phyloP scores from a whole-genome alignment of 345 rosid genomes.

The Boechera divaricarpa region DNA sequence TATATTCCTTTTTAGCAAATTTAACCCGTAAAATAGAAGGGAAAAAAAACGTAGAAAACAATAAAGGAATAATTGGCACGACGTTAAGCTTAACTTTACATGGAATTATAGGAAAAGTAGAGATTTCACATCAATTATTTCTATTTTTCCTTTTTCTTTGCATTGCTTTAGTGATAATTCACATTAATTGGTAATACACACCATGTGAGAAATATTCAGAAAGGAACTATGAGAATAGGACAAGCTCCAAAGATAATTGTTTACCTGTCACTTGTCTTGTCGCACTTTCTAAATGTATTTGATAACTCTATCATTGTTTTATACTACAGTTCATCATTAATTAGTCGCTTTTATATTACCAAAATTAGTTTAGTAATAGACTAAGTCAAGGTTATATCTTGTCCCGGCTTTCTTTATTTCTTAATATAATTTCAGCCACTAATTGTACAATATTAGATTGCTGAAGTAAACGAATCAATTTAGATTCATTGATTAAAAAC shows the following conservation, averaged over 20 bases:
- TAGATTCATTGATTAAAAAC: constrained; percentile 12
- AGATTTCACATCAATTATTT: constrained; percentile 39
- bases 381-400: constrained; percentile 33
- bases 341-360: constrained; percentile 13
- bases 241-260: constrained; percentile 55
- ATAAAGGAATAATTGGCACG: constrained; percentile 41
- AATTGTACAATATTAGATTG: constrained; percentile 1
- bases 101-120: constrained; percentile 40
- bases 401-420: not conserved
- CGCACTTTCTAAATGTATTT: constrained; percentile 37
- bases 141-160: constrained; percentile 7
- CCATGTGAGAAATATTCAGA: constrained; percentile 43
- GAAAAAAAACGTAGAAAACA: constrained; percentile 10
- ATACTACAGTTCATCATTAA: not conserved
- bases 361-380: constrained; percentile 23
- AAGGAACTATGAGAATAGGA: constrained; percentile 47
- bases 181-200: constrained; percentile 41
- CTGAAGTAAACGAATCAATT: constrained; percentile 18
- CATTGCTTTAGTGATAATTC: constrained; percentile 43
- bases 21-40: constrained; percentile 3
- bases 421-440: constrained; percentile 7
- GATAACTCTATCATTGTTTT: constrained; percentile 27
- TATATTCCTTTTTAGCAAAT: constrained; percentile 9
- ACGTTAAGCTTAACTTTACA: constrained; percentile 38
- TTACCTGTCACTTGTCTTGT: constrained; percentile 46